These are phyloP conservation scores for Jatropha podagrica DNA, from an alignment of 441 rosid species.

Conservation along the genomic window DNA sequence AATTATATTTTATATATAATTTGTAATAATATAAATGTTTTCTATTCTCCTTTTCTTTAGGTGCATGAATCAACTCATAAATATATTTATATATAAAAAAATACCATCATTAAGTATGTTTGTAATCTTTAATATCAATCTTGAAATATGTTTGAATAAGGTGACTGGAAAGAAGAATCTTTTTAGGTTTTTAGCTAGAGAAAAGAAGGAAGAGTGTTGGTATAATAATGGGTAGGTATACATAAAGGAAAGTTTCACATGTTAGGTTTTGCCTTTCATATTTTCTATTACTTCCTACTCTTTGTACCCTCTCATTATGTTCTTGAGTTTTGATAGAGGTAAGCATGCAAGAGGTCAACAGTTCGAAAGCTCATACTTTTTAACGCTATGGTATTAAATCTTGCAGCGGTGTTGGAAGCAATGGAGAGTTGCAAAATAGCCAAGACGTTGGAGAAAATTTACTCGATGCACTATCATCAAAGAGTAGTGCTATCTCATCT, in stretches of 20 bases:
- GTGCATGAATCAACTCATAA: neutral
- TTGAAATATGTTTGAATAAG: constrained; percentile 5
- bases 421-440: constrained; percentile 38
- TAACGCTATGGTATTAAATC: neutral
- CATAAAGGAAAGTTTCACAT: neutral
- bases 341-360: too few relatives aligned
- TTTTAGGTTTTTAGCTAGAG: neutral
- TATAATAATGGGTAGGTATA: constrained; percentile 21
- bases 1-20: too few relatives aligned
- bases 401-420: constrained; percentile 42
- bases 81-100: neutral
- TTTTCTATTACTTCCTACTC: neutral
- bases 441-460: constrained; percentile 43
- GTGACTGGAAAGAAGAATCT: constrained; percentile 31
- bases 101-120: neutral
- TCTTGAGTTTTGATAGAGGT: neutral
- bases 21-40: too few relatives aligned
- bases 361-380: neutral
- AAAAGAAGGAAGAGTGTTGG: neutral
- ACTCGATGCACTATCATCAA: constrained; percentile 44
- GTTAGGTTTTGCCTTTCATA: neutral
- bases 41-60: neutral
- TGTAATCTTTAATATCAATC: constrained; percentile 6
- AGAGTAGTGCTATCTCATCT: constrained; percentile 33
- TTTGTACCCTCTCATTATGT: neutral